phyloP scores from a whole-genome alignment of 2,329 filamentous ascomycete species.

The Curvularia eragrostidis region DNA sequence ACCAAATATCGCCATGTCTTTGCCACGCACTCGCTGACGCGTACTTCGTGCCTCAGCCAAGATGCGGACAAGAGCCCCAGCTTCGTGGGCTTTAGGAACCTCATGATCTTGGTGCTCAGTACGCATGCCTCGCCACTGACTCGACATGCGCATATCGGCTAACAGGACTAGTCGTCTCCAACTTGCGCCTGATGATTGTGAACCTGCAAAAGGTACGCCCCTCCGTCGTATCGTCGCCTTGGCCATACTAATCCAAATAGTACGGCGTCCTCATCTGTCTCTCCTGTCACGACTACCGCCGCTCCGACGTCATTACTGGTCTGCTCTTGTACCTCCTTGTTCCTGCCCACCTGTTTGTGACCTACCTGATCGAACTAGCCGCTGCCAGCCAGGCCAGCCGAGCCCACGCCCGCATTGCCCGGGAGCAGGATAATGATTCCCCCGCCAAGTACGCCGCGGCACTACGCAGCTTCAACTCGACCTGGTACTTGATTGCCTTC shows the following conservation, averaged over 20 bases:
- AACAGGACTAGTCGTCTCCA: conserved; percentile 75
- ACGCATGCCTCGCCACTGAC: conserved; percentile 42
- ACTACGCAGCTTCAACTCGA: conserved; percentile 69
- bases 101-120: conserved; percentile 94
- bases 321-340: conserved; percentile 83
- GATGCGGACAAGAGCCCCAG: conserved; percentile 78
- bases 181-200: conserved; percentile 92
- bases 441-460: conserved; percentile 65
- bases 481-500: conserved; percentile 81
- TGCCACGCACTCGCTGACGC: conserved; percentile 76
- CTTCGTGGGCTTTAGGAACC: conserved; percentile 91
- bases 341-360: conserved; percentile 87
- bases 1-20: conserved; percentile 89
- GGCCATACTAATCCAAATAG: conserved; percentile 53
- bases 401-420: conserved; percentile 62
- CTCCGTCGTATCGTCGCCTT: conserved; percentile 13
- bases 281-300: conserved; percentile 84
- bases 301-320: conserved; percentile 77
- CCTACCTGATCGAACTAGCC: conserved; percentile 85
- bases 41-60: conserved; percentile 83
- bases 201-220: conserved; percentile 84
- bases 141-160: conserved; percentile 23
- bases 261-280: conserved; percentile 96
- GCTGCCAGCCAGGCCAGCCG: conserved; percentile 80
- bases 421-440: conserved; percentile 59